Evolutionary conservation across 2,329 filamentous ascomycete species (phyloP).

Genomic region (Ceratocystis alfenasii): DNA sequence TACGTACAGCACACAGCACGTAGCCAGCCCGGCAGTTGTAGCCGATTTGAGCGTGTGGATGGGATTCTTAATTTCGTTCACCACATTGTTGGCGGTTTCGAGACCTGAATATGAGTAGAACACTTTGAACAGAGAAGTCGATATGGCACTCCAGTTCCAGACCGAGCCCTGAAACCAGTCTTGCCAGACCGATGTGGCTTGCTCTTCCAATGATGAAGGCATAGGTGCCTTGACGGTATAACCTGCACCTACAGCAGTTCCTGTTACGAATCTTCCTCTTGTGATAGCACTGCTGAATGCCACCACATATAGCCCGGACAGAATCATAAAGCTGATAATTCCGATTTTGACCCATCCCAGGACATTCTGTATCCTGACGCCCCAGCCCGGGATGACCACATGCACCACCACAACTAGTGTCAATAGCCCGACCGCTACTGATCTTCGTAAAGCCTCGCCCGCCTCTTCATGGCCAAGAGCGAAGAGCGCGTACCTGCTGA

Average conservation of each 20-base stretch:
- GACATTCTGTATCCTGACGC: slow-evolving; percentile 48
- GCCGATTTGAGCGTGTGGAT: slow-evolving; percentile 53
- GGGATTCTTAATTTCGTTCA: slow-evolving; percentile 59
- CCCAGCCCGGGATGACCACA: slow-evolving; percentile 43
- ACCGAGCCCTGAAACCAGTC: slow-evolving; percentile 51
- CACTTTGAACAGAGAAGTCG: slow-evolving; percentile 55
- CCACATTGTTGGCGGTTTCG: slow-evolving; percentile 55
- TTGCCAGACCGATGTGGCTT: slow-evolving; percentile 34
- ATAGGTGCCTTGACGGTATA: not conserved
- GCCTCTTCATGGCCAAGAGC: slow-evolving; percentile 39
- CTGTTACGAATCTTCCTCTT: not conserved
- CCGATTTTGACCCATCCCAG: slow-evolving; percentile 53
- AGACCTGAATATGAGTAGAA: slow-evolving; percentile 58
- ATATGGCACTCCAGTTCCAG: slow-evolving; percentile 57
- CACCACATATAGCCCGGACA: slow-evolving; percentile 49
- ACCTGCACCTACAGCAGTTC: slow-evolving; percentile 7
- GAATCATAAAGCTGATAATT: slow-evolving; percentile 48
- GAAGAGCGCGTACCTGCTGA: slow-evolving; percentile 53
- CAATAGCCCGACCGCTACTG: slow-evolving; percentile 45
- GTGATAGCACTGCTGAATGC: slow-evolving; percentile 27
- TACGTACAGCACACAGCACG: slow-evolving; percentile 52
- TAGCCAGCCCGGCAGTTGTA: slow-evolving; percentile 46
- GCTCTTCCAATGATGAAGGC: not conserved
- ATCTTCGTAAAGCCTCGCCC: slow-evolving; percentile 37
- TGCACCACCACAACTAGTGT: slow-evolving; percentile 48